Base-by-base conservation (phyloP, 805 yeast species). In the Candida boidinii region DNA sequence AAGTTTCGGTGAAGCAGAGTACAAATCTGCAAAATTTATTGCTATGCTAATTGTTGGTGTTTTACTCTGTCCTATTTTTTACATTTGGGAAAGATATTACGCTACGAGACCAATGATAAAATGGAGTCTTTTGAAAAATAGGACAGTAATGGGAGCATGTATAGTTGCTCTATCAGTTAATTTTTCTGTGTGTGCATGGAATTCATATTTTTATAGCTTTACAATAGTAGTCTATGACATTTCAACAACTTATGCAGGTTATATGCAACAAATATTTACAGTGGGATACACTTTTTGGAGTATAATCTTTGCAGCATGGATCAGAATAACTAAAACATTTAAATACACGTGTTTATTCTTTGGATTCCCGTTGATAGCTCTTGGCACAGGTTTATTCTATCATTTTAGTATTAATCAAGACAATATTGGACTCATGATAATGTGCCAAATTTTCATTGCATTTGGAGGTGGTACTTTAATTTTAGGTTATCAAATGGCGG, bases 11-110 rank as follows among this genome's bases (percentile, higher is more conserved):
- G 37, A 44, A 18, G 48, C 52, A 26, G 54, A 53, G 4, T 64
- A 62, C 57, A 42, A 38, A 11, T 58, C 58, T 37, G 65, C 66
- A 15, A 54, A 58, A 31, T 48, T 66, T 46, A 66, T 66, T 39
- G 70, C 62, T 20, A 62, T 65, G 70, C 41, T 63, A 17, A 53
- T 60, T 27, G 52, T 62, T 39, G 70, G 71, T 38, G 54, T 57
- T 26, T 36, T 54, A 3, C 35, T 64, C 6, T 44, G 65, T 35
- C 50, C 62, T 17, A 37, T 39, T 7, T 64, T 56, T 36, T 48
- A 47, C 5, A 26, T 60, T 17, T 63, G 58, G 46, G 70, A 66
- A 44, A 44, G 46, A 30, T 53, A 33, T 33, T 43, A 48, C 22
- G 57, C 58, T 20, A 39, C 34, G 17, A 33, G 36, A 9, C 53